Evolutionary conservation across 768 basidiomycete genomes (phyloP).

Genomic region (Boletus sp.): DNA sequence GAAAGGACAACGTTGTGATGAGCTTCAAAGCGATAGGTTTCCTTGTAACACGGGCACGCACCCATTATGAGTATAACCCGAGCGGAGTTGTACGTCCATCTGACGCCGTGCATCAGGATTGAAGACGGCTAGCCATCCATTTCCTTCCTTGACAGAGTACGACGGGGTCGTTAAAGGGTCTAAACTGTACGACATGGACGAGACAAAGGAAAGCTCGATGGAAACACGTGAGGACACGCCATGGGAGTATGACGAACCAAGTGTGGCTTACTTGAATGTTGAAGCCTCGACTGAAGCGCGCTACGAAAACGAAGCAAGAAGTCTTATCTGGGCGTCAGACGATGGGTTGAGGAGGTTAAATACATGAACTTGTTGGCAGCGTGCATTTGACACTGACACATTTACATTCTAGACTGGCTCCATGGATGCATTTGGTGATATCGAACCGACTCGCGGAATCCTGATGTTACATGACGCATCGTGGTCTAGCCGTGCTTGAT

Average conservation of each 20-base stretch:
- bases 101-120: conserved; percentile 45
- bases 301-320: background rate
- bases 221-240: conserved; percentile 4
- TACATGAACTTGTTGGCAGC: background rate
- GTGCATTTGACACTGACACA: background rate
- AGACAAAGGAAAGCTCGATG: background rate
- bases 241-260: background rate
- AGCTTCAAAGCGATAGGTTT: conserved; percentile 7
- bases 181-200: conserved; percentile 22
- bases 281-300: background rate
- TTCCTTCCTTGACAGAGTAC: conserved; percentile 42
- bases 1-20: background rate
- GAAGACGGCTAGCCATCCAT: conserved; percentile 54
- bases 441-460: background rate
- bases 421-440: conserved; percentile 13
- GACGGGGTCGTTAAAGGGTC: conserved; percentile 29
- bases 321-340: background rate
- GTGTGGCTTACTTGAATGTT: conserved; percentile 2
- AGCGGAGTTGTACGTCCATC: conserved; percentile 55
- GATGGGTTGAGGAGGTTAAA: background rate
- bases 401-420: conserved; percentile 12
- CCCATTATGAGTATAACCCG: conserved; percentile 82
- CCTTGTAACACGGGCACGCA: conserved; percentile 35
- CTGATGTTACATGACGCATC: conserved; percentile 1
- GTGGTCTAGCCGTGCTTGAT: background rate